Conservation (phyloP, 257 asterid species). For the Prunella vulgaris region DNA sequence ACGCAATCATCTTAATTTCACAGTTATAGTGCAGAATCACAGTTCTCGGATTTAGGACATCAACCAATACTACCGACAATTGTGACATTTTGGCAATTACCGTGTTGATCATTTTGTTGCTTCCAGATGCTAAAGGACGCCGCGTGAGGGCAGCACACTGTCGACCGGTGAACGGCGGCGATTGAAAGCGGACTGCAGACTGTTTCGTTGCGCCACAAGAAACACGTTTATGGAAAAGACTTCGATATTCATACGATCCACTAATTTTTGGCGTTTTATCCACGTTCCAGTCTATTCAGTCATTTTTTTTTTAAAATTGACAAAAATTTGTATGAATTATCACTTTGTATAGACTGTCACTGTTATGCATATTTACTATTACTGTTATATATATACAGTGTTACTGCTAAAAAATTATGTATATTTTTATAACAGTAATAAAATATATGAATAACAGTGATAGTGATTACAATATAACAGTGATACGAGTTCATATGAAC, state of each 20-base stretch:
- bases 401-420: too few species aligned
- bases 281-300: too few species aligned
- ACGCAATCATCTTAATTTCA: conserved; percentile 27
- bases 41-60: conserved; percentile 13
- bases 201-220: conserved; percentile 21
- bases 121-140: too few species aligned
- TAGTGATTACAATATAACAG: too few species aligned
- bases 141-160: conserved; percentile 3
- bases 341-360: too few species aligned
- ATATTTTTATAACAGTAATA: too few species aligned
- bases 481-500: too few species aligned
- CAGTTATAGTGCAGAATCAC: conserved; percentile 14
- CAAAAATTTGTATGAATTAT: too few species aligned
- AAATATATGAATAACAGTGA: too few species aligned
- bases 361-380: too few species aligned
- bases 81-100: conserved; percentile 21
- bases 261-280: not conserved
- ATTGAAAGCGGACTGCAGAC: not conserved
- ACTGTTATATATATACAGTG: too few species aligned
- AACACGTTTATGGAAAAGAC: not conserved
- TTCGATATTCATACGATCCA: not conserved
- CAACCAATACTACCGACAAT: not conserved
- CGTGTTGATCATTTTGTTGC: conserved; percentile 46
- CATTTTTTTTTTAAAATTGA: too few species aligned
- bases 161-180: conserved; percentile 17